phyloP scores from a whole-genome alignment of 140 eudicot genomes.

The Senecio squalidus region DNA sequence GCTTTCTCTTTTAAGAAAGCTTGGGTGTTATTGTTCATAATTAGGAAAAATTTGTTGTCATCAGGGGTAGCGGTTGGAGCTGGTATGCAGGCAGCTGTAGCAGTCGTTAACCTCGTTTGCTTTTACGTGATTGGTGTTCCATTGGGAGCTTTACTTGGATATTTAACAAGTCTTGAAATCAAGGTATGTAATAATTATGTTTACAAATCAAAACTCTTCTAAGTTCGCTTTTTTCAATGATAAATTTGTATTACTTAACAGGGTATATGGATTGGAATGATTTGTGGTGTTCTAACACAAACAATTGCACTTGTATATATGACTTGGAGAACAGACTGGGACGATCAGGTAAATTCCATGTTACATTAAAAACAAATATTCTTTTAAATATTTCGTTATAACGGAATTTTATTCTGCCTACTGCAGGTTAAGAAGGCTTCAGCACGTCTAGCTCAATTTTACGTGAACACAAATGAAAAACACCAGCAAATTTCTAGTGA shows the following conservation, averaged over 20 bases:
- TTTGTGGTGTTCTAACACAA: slow-evolving; percentile 52
- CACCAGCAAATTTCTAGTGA: background rate
- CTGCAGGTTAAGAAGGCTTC: slow-evolving; percentile 30
- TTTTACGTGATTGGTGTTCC: slow-evolving; percentile 71
- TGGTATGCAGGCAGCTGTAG: slow-evolving; percentile 61
- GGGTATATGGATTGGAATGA: slow-evolving; percentile 95
- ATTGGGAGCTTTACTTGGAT: slow-evolving; percentile 64
- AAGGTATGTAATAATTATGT: slow-evolving; percentile 20
- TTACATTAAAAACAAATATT: background rate
- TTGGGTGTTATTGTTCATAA: background rate
- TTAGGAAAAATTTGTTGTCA: background rate
- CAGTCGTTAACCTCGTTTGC: slow-evolving; percentile 54
- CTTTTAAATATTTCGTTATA: background rate
- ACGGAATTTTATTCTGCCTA: background rate
- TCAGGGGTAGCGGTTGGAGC: slow-evolving; percentile 89
- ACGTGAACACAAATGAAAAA: slow-evolving; percentile 4
- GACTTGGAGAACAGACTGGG: slow-evolving; percentile 80
- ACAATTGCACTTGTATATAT: slow-evolving; percentile 38
- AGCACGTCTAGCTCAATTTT: slow-evolving; percentile 13
- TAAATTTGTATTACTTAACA: slow-evolving; percentile 5
- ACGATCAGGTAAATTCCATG: slow-evolving; percentile 40
- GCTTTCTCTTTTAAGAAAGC: background rate
- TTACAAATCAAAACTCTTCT: background rate
- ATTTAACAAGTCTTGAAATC: slow-evolving; percentile 43
- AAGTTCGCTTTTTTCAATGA: background rate